Evolutionary conservation across 2,329 filamentous ascomycete genomes (phyloP), one percentile per base, ranked within the genome.

Genomic region (Spiromastix sp.): DNA sequence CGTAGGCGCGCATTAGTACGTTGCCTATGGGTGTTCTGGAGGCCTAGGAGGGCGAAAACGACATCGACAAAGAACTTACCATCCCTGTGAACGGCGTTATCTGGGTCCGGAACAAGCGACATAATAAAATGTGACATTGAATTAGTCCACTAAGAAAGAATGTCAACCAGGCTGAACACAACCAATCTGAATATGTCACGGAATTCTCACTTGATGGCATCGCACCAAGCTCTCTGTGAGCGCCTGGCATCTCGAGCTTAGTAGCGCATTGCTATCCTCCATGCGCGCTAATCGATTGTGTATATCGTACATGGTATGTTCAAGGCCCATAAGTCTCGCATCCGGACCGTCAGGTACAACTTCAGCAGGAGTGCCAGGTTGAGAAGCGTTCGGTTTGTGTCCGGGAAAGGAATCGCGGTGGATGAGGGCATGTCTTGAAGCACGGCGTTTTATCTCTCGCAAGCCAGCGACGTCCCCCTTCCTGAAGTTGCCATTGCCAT

Each of bases 401-500:
- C 74, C 74, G 44, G 79, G 81, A 61, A 91, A 94, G 10, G 80
- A 82, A 54, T 96, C 91, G 48, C 89, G 77, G 55, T 96, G 86
- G 16, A 95, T 93, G 37, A 96, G 70, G 16, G 89, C 81, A 63
- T 96, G 91, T 42, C 91, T 74, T 22, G 89, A 96, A 12, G 91
- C 89, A 41, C 91, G 77, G 42, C 91, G 81, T 61, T 95, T 95
- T 61, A 98, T 98, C 55, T 98, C 91, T 28, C 91, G 76, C 42
- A 98, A 64, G 5, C 89, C 86, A 33, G 89, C 79, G 16, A 98
- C 67, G 57, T 98, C 89, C 24, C 91, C 91, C 45, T 87, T 79
- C 61, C 93, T 96, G 67, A 98, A 98, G 57, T 83, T 96, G 35
- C 89, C 89, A 51, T 89, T 93, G 35, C 91, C 91, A 54, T 98